Conservation (phyloP, 371 early-diverging fungal genomes). For the Syncephalastrum contaminatum region DNA sequence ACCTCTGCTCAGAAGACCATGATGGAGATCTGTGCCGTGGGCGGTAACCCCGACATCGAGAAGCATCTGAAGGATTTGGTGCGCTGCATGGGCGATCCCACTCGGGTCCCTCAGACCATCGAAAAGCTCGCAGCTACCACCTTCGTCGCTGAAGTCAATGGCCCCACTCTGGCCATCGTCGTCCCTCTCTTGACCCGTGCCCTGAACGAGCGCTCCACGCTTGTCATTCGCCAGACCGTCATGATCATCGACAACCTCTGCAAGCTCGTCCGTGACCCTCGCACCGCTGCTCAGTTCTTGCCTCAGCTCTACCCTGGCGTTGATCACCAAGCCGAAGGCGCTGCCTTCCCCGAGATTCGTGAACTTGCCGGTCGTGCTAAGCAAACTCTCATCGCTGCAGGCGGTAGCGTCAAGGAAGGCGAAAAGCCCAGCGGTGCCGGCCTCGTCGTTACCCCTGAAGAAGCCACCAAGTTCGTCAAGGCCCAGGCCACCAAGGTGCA, state of each 20-base stretch:
- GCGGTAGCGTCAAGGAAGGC: slow-evolving; percentile 34
- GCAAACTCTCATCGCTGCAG: slow-evolving; percentile 57
- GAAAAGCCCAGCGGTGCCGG: slow-evolving; percentile 29
- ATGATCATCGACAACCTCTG: slow-evolving; percentile 64
- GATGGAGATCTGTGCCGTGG: slow-evolving; percentile 67
- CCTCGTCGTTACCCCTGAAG: slow-evolving; percentile 33
- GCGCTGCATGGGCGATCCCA: slow-evolving; percentile 75
- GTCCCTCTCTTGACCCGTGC: slow-evolving; percentile 67
- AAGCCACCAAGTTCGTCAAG: slow-evolving; percentile 44
- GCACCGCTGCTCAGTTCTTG: slow-evolving; percentile 62
- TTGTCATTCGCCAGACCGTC: slow-evolving; percentile 57
- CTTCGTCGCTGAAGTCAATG: slow-evolving; percentile 79
- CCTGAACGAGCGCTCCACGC: slow-evolving; percentile 57
- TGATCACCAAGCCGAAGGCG: slow-evolving; percentile 59
- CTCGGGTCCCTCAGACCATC: slow-evolving; percentile 63
- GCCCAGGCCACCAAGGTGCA: slow-evolving; percentile 46
- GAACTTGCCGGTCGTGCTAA: slow-evolving; percentile 57
- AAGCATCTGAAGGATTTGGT: slow-evolving; percentile 68
- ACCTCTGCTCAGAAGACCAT: slow-evolving; percentile 50
- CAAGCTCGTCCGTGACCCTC: slow-evolving; percentile 63
- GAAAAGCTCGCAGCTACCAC: slow-evolving; percentile 77
- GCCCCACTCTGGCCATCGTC: slow-evolving; percentile 79
- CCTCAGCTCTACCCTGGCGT: slow-evolving; percentile 70
- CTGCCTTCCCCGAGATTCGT: slow-evolving; percentile 64
- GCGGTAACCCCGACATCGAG: slow-evolving; percentile 77